phyloP scores from a whole-genome alignment of 2,329 filamentous ascomycete genomes.

The Penicillium psychrosexuale region DNA sequence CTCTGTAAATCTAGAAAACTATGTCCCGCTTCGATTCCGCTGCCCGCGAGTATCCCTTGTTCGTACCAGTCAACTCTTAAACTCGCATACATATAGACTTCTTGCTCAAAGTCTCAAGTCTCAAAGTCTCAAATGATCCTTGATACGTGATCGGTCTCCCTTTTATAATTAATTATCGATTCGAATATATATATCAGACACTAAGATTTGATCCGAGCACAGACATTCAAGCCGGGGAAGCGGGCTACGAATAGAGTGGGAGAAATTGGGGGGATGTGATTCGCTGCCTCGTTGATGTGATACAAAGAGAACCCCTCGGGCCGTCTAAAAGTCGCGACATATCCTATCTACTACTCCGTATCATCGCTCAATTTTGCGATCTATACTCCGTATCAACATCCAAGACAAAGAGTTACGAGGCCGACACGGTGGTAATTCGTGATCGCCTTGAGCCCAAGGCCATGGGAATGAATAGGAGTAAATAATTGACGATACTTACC shows the following conservation, averaged over 20 bases:
- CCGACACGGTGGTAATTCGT: neutral
- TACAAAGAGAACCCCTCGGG: slow-evolving; percentile 7
- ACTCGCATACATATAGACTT: neutral
- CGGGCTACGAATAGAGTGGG: slow-evolving; percentile 12
- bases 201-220: slow-evolving; percentile 8
- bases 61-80: slow-evolving; percentile 10
- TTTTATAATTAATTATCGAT: neutral
- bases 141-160: neutral
- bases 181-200: neutral
- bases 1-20: slow-evolving; percentile 14
- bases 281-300: slow-evolving; percentile 7
- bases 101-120: slow-evolving; percentile 1
- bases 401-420: neutral
- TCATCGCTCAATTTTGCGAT: slow-evolving; percentile 3
- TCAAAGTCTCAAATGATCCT: too few relatives aligned
- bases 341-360: neutral
- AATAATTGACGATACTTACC: neutral
- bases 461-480: neutral
- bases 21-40: slow-evolving; percentile 15
- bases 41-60: slow-evolving; percentile 21
- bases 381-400: neutral
- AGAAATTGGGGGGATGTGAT: slow-evolving; percentile 17
- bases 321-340: neutral
- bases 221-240: slow-evolving; percentile 9
- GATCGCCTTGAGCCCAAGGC: neutral